Evolutionary conservation across 768 basidiomycete genomes (phyloP), one percentile per base, ranked within the genome.

Genomic region (Mycena maculata): DNA sequence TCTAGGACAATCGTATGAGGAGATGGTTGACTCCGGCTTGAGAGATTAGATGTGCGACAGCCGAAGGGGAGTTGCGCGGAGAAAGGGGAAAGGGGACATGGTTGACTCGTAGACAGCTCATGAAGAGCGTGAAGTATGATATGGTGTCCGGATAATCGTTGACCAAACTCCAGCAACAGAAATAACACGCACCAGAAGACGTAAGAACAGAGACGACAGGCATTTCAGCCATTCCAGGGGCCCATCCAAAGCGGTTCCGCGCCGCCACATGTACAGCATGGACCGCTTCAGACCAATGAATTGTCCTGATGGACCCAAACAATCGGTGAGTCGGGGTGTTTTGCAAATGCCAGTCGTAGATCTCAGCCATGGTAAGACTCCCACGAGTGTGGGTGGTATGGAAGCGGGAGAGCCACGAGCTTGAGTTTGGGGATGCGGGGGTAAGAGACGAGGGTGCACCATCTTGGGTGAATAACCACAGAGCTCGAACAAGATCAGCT

Each of bases 1-100:
- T 67, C 52, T 0, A 69, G 74, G 22, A 38, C 7, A 27, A 18
- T 9, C 31, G 63, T 65, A 79, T 73, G 16, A 80, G 73, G 8
- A 80, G 39, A 44, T 74, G 69, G 1, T 39, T 55, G 5, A 71
- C 71, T 12, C 65, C 64, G 1, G 64, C 72, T 49, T 70, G 71
- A 31, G 44, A 33, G 15, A 80, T 25, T 1, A 82, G 76, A 45
- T 80, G 72, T 2, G 79, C 79, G 27, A 83, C 77, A 4, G 84
- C 84, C 7, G 82, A 72, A 0, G 83, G 75, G 0, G 83, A 84
- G 70, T 84, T 86, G 70, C 82, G 76, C 2, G 79, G 76, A 11
- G 81, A 83, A 15, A 81, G 69, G 18, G 81, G 75, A 53, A 81
- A 78, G 3, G 74, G 69, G 22, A 72, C 67, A 52, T 77, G 76